Evolutionary conservation across 1,284 basidiomycete species (phyloP).

Genomic region (Leucoagaricus sp.): DNA sequence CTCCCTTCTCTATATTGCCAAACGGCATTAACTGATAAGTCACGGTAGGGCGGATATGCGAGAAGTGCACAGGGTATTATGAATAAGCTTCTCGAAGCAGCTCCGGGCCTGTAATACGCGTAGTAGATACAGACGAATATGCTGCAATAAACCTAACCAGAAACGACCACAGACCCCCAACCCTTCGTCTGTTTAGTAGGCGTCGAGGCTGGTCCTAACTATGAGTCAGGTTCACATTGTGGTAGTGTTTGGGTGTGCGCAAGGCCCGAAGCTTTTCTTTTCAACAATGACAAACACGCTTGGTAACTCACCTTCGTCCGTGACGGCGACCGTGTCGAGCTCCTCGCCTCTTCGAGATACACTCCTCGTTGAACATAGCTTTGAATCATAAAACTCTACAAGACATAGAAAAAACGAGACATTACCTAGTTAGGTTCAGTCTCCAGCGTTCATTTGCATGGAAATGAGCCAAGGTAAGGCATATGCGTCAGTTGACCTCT

Average conservation of each 20-base stretch:
- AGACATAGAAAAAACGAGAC: background rate
- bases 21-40: background rate
- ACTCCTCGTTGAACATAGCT: background rate
- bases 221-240: too few relatives aligned
- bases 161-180: too few relatives aligned
- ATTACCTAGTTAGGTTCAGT: background rate
- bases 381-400: background rate
- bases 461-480: constrained; percentile 53
- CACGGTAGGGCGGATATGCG: constrained; percentile 56
- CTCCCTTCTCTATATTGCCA: background rate
- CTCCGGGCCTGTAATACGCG: constrained; percentile 14
- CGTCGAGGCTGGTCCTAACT: too few relatives aligned
- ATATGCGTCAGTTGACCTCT: constrained; percentile 23
- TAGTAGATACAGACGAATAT: too few relatives aligned
- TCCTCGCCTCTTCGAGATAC: background rate
- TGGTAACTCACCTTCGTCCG: constrained; percentile 21
- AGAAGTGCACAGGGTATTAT: constrained; percentile 56
- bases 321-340: constrained; percentile 14
- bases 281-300: constrained; percentile 28
- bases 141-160: too few relatives aligned
- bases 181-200: too few relatives aligned
- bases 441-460: constrained; percentile 3
- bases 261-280: constrained; percentile 2
- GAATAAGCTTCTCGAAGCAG: constrained; percentile 44
- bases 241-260: constrained; percentile 10